phyloP scores from a whole-genome alignment of 1,284 basidiomycete species.

The Melampsora medusae region DNA sequence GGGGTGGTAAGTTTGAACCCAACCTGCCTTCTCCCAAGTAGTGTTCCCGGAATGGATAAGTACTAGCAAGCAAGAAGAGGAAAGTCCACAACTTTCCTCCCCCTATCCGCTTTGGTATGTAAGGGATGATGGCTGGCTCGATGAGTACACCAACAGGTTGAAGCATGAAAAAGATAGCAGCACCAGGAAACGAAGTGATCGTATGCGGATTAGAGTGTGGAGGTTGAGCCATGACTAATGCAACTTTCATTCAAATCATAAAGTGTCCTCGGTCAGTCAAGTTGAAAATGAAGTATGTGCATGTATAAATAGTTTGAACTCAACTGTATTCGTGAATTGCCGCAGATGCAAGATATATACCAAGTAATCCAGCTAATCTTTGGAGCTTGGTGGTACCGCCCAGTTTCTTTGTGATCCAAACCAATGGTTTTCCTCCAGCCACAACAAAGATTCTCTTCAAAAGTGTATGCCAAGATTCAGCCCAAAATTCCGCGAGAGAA shows the following conservation, averaged over 20 bases:
- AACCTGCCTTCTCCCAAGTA: neutral
- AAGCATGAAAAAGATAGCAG: slow-evolving; percentile 1
- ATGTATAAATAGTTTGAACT: neutral
- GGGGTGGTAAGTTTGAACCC: neutral
- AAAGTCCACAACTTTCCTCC: slow-evolving; percentile 1
- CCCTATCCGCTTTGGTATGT: slow-evolving; percentile 6
- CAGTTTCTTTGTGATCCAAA: slow-evolving; percentile 1
- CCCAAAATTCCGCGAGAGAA: neutral
- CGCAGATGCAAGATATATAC: neutral
- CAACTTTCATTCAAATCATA: neutral
- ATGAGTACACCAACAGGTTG: slow-evolving; percentile 16
- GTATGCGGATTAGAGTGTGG: slow-evolving; percentile 2
- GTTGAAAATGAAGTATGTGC: neutral
- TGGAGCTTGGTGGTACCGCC: neutral
- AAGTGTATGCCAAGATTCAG: neutral
- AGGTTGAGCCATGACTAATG: neutral
- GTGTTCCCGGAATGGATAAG: neutral
- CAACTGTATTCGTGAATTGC: slow-evolving; percentile 5
- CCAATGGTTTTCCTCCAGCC: slow-evolving; percentile 5
- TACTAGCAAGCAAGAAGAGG: neutral
- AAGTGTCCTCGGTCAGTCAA: neutral
- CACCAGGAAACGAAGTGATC: neutral
- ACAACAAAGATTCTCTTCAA: slow-evolving; percentile 1
- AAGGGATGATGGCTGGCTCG: slow-evolving; percentile 8
- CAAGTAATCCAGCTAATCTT: neutral